phyloP scores from a whole-genome alignment of 768 basidiomycete species.

The Hygrophoropsis aurantiaca region DNA sequence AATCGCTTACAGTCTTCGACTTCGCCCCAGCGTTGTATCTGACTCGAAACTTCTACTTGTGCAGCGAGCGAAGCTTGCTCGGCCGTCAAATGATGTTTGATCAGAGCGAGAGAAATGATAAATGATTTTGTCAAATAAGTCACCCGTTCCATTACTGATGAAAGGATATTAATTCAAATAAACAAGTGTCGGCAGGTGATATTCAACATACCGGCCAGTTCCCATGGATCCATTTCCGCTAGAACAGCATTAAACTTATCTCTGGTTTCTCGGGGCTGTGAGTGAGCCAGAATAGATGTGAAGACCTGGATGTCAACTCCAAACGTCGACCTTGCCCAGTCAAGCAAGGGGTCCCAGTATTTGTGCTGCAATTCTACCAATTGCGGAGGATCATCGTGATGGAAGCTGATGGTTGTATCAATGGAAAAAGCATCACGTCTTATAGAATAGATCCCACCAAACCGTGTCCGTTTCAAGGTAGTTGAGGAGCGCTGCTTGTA shows the following conservation, averaged over 20 bases:
- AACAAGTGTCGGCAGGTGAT: neutral
- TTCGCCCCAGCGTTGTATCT: conserved; percentile 98
- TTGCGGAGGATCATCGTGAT: conserved; percentile 71
- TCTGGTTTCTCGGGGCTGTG: conserved; percentile 71
- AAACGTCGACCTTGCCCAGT: conserved; percentile 73
- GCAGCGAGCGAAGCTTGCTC: conserved; percentile 85
- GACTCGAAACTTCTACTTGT: conserved; percentile 91
- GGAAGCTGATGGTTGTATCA: conserved; percentile 56
- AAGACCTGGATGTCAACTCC: conserved; percentile 66
- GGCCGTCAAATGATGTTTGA: conserved; percentile 70
- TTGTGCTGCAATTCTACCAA: conserved; percentile 75
- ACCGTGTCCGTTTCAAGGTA: conserved; percentile 96
- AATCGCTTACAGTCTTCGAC: conserved; percentile 95
- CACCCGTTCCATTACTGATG: conserved; percentile 84
- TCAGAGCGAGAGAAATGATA: conserved; percentile 81
- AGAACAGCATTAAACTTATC: conserved; percentile 58
- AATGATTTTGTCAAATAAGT: conserved; percentile 91
- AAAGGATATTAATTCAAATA: neutral
- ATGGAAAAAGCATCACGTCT: neutral
- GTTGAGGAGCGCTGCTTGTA: conserved; percentile 66
- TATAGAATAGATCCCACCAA: conserved; percentile 49
- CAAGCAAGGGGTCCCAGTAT: conserved; percentile 87
- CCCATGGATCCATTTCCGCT: conserved; percentile 71
- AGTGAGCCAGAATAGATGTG: conserved; percentile 66
- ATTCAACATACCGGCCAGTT: conserved; percentile 74